phyloP scores from a whole-genome alignment of 1,139 yeast species.

The Taphrina communis region DNA sequence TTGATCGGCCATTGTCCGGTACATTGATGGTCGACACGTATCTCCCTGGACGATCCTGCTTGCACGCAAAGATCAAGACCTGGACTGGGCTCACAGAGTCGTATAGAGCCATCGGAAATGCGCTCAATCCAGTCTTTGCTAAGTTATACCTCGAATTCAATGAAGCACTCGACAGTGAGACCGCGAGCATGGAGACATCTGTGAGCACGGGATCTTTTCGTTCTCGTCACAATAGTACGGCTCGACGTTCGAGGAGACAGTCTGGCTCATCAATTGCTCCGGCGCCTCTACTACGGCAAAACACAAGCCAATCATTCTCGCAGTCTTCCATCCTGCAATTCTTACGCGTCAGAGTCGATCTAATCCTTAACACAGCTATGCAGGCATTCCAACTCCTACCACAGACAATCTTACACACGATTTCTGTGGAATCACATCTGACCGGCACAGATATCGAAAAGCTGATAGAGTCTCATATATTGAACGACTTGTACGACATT shows the following conservation, averaged over 20 bases:
- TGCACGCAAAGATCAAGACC: background rate
- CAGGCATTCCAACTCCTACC: conserved; percentile 35
- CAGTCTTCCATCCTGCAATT: conserved; percentile 9
- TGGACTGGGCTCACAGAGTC: conserved; percentile 14
- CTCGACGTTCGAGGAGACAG: conserved; percentile 11
- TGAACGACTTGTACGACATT: conserved; percentile 32
- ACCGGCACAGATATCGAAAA: conserved; percentile 35
- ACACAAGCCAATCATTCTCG: conserved; percentile 30
- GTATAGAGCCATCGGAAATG: conserved; percentile 7
- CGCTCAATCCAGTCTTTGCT: conserved; percentile 10
- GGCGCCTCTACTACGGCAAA: conserved; percentile 16
- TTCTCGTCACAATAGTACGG: conserved; percentile 1
- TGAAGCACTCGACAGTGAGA: conserved; percentile 20
- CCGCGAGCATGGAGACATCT: background rate
- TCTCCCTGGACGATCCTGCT: background rate
- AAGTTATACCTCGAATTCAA: conserved; percentile 20
- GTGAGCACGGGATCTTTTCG: background rate
- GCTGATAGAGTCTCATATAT: conserved; percentile 25
- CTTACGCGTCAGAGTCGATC: conserved; percentile 24
- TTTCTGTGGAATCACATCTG: conserved; percentile 15
- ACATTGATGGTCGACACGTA: background rate
- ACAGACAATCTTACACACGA: conserved; percentile 19
- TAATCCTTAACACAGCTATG: conserved; percentile 22
- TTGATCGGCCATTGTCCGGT: conserved; percentile 40
- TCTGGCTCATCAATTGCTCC: conserved; percentile 34